These are phyloP conservation scores for Solanum sejunctum DNA, from an alignment of 257 asterid genomes.

Conservation along the genomic window DNA sequence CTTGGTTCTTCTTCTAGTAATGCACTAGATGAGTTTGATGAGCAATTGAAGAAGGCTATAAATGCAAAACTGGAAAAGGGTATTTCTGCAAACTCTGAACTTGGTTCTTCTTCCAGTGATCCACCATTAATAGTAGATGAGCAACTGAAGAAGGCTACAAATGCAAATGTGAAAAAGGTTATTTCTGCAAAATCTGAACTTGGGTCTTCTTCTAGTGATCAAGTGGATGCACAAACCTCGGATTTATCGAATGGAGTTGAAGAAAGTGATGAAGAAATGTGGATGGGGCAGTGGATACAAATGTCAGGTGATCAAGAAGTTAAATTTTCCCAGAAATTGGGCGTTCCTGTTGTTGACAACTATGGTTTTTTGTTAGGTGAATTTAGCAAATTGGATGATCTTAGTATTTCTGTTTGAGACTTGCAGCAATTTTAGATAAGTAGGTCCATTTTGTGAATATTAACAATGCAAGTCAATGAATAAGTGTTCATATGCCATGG, in stretches of 20 bases:
- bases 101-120: neutral
- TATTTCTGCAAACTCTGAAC: neutral
- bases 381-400: slow-evolving; percentile 11
- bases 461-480: neutral
- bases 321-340: neutral
- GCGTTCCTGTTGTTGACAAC: slow-evolving; percentile 2
- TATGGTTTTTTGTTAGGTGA: slow-evolving; percentile 7
- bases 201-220: neutral
- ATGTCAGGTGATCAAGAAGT: neutral
- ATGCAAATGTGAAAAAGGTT: neutral
- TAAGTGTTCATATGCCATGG: neutral
- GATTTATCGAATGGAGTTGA: neutral
- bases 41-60: neutral
- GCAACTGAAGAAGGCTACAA: neutral
- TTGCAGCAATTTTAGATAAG: neutral
- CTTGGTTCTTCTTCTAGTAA: neutral
- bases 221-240: neutral
- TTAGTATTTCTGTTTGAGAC: neutral
- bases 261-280: neutral
- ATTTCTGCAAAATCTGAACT: neutral
- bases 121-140: neutral
- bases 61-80: neutral
- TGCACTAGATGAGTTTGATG: neutral
- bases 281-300: neutral
- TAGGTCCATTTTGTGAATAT: neutral